phyloP scores from a whole-genome alignment of 768 basidiomycete species.

The Serpula lacrymans region DNA sequence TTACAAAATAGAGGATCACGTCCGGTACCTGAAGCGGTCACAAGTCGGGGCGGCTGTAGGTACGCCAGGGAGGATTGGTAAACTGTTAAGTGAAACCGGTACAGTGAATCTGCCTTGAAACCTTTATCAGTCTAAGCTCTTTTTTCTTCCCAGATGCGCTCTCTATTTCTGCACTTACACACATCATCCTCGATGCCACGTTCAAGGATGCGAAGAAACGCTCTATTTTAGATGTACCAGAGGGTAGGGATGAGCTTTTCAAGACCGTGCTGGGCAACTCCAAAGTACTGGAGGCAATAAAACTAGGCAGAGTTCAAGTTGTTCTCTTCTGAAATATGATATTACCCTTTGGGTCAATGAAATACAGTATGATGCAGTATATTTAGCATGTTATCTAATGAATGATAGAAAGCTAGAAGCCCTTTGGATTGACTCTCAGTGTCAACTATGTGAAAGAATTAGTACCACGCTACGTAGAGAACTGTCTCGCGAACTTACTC shows the following conservation, averaged over 20 bases:
- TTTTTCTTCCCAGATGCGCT: constrained; percentile 60
- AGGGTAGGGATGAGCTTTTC: constrained; percentile 81
- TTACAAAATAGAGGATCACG: constrained; percentile 86
- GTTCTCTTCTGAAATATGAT: constrained; percentile 64
- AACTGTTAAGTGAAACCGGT: constrained; percentile 75
- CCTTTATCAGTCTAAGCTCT: too few species aligned
- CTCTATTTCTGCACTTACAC: constrained; percentile 68
- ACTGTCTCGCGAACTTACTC: constrained; percentile 58
- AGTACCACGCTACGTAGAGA: constrained; percentile 1
- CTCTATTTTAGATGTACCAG: constrained; percentile 74
- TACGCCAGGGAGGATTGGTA: constrained; percentile 88
- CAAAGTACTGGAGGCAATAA: constrained; percentile 58
- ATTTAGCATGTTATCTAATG: neutral
- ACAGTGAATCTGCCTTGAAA: constrained; percentile 15
- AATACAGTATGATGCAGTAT: constrained; percentile 3
- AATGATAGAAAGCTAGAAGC: constrained; percentile 57
- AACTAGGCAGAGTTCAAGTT: constrained; percentile 72
- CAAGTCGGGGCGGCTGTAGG: constrained; percentile 87
- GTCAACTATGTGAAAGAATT: constrained; percentile 59
- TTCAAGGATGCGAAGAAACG: constrained; percentile 75
- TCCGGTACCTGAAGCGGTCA: constrained; percentile 78
- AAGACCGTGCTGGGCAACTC: constrained; percentile 64
- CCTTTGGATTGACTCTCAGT: constrained; percentile 82
- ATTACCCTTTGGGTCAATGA: neutral
- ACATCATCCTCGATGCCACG: constrained; percentile 79